Percentiles rank a stretch among this genome's conserved stretches.
phyloP scores from a whole-genome alignment of 2,329 filamentous ascomycete species.

The Escovopsis weberi region DNA sequence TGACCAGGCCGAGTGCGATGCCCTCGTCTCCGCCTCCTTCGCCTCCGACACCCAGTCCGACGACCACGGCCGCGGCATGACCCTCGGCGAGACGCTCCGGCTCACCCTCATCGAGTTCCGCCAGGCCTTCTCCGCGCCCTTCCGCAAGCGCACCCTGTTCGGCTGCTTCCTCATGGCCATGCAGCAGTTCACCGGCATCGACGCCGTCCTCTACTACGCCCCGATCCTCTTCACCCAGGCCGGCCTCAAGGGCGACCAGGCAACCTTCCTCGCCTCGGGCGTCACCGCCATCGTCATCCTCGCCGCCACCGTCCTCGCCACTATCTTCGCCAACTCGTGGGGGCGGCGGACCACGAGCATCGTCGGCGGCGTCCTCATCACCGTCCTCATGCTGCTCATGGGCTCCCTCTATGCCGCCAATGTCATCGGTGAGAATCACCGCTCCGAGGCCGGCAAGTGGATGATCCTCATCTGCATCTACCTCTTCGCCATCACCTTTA shows the following conservation, averaged over 20 bases:
- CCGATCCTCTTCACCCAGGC: constrained; percentile 45
- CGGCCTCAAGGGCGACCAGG: constrained; percentile 36
- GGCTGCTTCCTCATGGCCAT: constrained; percentile 44
- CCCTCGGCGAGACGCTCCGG: constrained; percentile 13
- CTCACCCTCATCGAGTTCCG: constrained; percentile 18
- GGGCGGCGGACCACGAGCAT: constrained; percentile 39
- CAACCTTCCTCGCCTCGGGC: constrained; percentile 43
- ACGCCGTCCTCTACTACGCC: constrained; percentile 47
- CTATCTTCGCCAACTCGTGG: constrained; percentile 40
- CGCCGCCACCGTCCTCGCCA: constrained; percentile 36
- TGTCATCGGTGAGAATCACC: constrained; percentile 17
- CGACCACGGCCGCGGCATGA: constrained; percentile 12
- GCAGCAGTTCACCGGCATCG: constrained; percentile 46
- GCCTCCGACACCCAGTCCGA: constrained; percentile 8
- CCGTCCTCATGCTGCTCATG: constrained; percentile 37
- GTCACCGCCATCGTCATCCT: constrained; percentile 44
- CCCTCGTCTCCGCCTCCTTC: constrained; percentile 16
- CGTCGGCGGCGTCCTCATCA: constrained; percentile 35
- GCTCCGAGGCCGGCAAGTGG: constrained; percentile 28
- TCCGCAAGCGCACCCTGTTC: constrained; percentile 31
- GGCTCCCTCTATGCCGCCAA: constrained; percentile 33
- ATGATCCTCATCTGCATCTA: constrained; percentile 37
- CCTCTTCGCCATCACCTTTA: constrained; percentile 31
- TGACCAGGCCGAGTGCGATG: constrained; percentile 27
- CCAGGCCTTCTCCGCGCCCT: constrained; percentile 20